Percentiles rank a stretch among this genome's conserved stretches.
Conservation (phyloP, 2,329 filamentous ascomycete genomes). For the Trichocomaceae sp. region DNA sequence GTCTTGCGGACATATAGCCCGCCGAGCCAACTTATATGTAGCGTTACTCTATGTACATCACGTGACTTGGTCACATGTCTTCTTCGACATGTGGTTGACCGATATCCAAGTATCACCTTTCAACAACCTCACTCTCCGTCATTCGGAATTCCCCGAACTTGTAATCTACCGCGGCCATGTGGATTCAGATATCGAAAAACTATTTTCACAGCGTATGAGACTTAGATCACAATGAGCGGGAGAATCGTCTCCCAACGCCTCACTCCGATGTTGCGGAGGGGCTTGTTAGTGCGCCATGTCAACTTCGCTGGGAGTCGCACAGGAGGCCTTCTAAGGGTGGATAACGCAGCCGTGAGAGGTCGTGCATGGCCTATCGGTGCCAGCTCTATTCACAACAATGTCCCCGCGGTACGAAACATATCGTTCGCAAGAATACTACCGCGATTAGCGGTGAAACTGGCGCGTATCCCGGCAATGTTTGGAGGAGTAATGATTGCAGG, state of each 20-base stretch:
- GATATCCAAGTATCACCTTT: background rate
- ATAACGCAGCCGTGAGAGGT: slow-evolving; percentile 56
- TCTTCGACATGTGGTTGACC: background rate
- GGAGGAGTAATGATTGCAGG: slow-evolving; percentile 82
- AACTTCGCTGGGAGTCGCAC: slow-evolving; percentile 56
- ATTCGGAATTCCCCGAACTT: background rate
- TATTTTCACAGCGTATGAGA: slow-evolving; percentile 27
- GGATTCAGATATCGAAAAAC: slow-evolving; percentile 1
- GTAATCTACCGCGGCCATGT: slow-evolving; percentile 8
- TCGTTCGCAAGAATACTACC: slow-evolving; percentile 68
- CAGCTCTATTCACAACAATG: slow-evolving; percentile 73
- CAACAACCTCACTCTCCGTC: background rate
- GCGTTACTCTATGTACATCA: no score
- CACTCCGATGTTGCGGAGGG: slow-evolving; percentile 59
- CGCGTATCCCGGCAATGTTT: slow-evolving; percentile 81
- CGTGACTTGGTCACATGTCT: background rate
- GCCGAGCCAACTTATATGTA: no score
- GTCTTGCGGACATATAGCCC: no score
- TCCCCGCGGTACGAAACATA: slow-evolving; percentile 56
- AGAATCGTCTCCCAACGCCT: slow-evolving; percentile 70
- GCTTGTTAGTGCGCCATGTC: slow-evolving; percentile 54
- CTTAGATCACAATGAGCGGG: slow-evolving; percentile 55
- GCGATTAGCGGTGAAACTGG: slow-evolving; percentile 83
- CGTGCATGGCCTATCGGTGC: slow-evolving; percentile 69
- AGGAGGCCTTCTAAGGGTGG: slow-evolving; percentile 61